Base-by-base conservation (phyloP, 768 basidiomycete genomes). In the Botryobasidium botryosum region DNA sequence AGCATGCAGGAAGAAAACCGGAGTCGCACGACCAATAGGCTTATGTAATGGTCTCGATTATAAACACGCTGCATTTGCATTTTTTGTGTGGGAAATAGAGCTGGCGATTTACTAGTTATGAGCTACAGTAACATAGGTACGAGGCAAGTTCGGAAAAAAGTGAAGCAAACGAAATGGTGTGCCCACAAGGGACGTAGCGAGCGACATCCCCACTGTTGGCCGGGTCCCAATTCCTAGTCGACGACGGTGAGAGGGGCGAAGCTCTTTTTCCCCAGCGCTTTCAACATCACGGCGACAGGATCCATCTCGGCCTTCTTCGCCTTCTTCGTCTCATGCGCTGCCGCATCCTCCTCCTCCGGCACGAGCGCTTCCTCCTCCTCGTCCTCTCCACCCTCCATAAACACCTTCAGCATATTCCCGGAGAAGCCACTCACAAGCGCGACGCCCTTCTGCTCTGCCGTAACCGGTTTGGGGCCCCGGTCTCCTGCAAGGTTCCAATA, bases 361-460 rank as follows among this genome's bases (percentile, higher is more conserved):
- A 37, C 57, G 12, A 63, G 62, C 24, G 58, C 56, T 6, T 63
- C 56, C 12, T 64, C 58, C 53, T 66, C 62, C 61, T 63, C 64
- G 10, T 48, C 55, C 18, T 56, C 64, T 7, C 57, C 61, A 35
- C 68, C 71, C 8, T 69, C 74, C 69, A 82, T 71, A 52, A 83
- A 81, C 47, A 74, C 65, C 63, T 81, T 82, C 64, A 83, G 58
- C 68, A 80, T 64, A 45, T 72, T 66, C 17, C 74, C 67, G 44
- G 75, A 77, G 54, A 75, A 81, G 40, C 80, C 81, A 54, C 68
- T 77, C 62, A 82, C 61, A 56, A 81, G 59, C 39, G 76, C 75
- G 27, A 79, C 78, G 0, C 79, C 79, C 56, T 68, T 63, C 55
- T 62, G 59, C 26, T 74, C 68, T 17, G 62, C 65, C 39, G 62